Evolutionary conservation across 106 monocot species (phyloP).

Genomic region (Dendrobium nobile): DNA sequence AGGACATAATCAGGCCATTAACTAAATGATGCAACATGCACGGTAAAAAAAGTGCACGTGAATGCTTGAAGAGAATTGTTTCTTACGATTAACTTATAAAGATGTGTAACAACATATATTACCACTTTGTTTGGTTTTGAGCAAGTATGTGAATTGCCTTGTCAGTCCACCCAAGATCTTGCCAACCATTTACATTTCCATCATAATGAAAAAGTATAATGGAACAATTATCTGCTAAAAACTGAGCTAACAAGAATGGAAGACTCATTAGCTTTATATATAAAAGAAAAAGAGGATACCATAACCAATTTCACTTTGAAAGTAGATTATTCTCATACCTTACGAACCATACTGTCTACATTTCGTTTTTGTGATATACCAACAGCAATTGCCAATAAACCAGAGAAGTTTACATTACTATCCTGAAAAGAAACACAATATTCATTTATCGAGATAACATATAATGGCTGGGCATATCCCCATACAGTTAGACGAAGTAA

Average conservation of each 20-base stretch:
- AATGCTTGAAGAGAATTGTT: neutral
- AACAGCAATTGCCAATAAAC: conserved; percentile 87
- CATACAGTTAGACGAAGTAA: too few species aligned
- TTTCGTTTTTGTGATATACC: conserved; percentile 78
- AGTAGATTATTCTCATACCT: conserved; percentile 33
- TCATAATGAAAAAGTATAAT: conserved; percentile 90
- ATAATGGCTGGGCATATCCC: neutral
- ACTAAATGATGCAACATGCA: neutral
- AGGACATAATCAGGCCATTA: neutral
- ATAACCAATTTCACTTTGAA: neutral
- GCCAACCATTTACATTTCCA: conserved; percentile 86
- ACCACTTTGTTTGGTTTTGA: conserved; percentile 93
- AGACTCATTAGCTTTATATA: conserved; percentile 10
- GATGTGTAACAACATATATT: conserved; percentile 1
- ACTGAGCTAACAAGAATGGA: conserved; percentile 49
- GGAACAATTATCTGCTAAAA: conserved; percentile 55
- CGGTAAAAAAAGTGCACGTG: neutral
- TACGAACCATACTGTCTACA: conserved; percentile 61
- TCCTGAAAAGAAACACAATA: conserved; percentile 31
- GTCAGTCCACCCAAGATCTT: conserved; percentile 68
- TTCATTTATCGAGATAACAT: neutral
- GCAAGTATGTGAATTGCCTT: conserved; percentile 77
- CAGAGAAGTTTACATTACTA: conserved; percentile 26
- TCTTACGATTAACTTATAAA: neutral
- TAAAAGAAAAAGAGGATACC: neutral